Evolutionary conservation across 2,329 filamentous ascomycete genomes (phyloP).

Genomic region (Neurospora sp.): DNA sequence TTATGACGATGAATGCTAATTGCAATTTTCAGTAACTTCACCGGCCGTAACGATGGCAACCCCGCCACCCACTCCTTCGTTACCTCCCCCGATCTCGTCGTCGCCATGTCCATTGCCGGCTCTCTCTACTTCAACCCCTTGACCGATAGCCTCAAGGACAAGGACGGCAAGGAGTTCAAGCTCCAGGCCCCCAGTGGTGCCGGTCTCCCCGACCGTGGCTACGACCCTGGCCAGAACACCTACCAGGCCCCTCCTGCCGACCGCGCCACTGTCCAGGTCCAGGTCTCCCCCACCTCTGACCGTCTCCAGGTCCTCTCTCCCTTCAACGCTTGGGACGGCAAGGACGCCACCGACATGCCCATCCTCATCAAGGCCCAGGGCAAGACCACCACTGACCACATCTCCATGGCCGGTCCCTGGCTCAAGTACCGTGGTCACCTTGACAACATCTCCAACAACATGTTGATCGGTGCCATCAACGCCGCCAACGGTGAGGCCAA

Average conservation of each 20-base stretch:
- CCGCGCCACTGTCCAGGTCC: conserved; percentile 62
- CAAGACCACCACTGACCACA: conserved; percentile 96
- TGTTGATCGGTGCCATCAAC: conserved; percentile 96
- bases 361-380: conserved; percentile 95
- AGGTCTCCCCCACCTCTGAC: conserved; percentile 81
- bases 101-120: conserved; percentile 31
- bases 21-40: conserved; percentile 65
- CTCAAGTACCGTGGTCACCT: conserved; percentile 98
- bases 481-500: conserved; percentile 93
- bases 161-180: conserved; percentile 93
- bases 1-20: background rate
- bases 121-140: conserved; percentile 79
- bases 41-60: conserved; percentile 69
- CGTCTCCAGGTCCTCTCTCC: conserved; percentile 86
- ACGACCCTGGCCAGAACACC: conserved; percentile 81
- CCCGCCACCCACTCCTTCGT: conserved; percentile 39
- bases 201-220: conserved; percentile 71
- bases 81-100: conserved; percentile 36
- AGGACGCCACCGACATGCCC: conserved; percentile 74
- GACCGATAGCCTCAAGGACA: conserved; percentile 84
- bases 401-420: conserved; percentile 95
- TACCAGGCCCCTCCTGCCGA: conserved; percentile 91
- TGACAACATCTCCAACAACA: conserved; percentile 99
- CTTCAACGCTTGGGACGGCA: conserved; percentile 84
- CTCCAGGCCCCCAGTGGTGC: conserved; percentile 71